Conservation (phyloP, 2,329 filamentous ascomycete genomes). For the Xylariales sp. region DNA sequence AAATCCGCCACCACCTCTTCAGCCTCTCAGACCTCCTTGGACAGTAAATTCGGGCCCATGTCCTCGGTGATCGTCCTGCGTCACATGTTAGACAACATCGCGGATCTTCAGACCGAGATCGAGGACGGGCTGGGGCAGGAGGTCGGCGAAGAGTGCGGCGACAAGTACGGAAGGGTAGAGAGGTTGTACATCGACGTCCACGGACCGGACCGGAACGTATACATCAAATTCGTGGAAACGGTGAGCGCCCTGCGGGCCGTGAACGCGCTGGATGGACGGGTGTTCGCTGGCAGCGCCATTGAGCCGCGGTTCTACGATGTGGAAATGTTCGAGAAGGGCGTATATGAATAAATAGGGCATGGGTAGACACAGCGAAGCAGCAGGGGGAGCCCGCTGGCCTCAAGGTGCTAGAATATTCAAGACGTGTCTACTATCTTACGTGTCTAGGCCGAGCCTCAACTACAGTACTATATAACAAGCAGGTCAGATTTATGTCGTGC, state of each 20-base stretch:
- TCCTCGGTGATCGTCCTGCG: conserved; percentile 77
- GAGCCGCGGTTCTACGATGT: conserved; percentile 75
- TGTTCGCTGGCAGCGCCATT: conserved; percentile 85
- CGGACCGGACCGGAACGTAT: conserved; percentile 63
- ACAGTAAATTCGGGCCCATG: conserved; percentile 64
- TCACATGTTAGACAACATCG: conserved; percentile 82
- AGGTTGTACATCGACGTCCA: conserved; percentile 68
- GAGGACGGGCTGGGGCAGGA: conserved; percentile 77
- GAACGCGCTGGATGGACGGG: conserved; percentile 79
- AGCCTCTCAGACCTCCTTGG: conserved; percentile 17
- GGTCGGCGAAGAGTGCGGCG: conserved; percentile 88
- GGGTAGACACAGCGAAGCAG: no score
- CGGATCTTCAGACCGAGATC: conserved; percentile 71
- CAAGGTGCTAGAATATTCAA: no score
- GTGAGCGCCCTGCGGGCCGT: conserved; percentile 84
- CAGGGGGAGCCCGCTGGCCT: neutral
- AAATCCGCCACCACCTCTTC: conserved; percentile 32
- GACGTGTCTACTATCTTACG: no score
- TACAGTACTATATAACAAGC: no score
- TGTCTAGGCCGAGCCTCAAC: no score
- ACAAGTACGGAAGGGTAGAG: conserved; percentile 84
- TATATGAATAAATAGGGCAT: conserved; percentile 46
- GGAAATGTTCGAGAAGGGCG: conserved; percentile 73
- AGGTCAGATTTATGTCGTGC: no score
- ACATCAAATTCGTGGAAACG: conserved; percentile 86